A percentile compares a stretch with the other conserved stretches of the same genome.
phyloP scores from a whole-genome alignment of 805 yeast species.

The Starmerella roubikii region DNA sequence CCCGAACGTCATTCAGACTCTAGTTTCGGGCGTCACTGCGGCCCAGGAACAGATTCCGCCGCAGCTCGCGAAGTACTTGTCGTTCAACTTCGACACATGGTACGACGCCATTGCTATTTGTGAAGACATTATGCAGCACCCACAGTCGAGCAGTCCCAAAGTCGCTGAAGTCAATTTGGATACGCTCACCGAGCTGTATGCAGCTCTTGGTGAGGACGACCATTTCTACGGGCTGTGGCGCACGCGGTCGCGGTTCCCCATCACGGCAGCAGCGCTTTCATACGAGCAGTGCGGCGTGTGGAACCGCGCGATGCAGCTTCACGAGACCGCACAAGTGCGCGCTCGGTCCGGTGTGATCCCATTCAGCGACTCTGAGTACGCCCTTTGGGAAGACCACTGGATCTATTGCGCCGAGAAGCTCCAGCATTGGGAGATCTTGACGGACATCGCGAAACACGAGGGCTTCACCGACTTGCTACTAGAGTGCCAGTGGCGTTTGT shows the following conservation, averaged over 20 bases:
- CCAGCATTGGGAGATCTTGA: conserved; percentile 95
- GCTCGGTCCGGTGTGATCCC: conserved; percentile 93
- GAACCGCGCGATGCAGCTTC: conserved; percentile 85
- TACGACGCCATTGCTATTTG: conserved; percentile 72
- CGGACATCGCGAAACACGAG: conserved; percentile 94
- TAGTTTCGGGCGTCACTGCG: conserved; percentile 61
- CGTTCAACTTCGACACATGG: conserved; percentile 82
- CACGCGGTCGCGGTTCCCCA: conserved; percentile 84
- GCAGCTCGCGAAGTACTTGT: conserved; percentile 77
- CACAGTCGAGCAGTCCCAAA: conserved; percentile 52
- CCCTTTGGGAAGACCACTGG: conserved; percentile 99
- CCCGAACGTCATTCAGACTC: conserved; percentile 74
- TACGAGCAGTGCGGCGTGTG: conserved; percentile 91
- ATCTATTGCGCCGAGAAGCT: conserved; percentile 89
- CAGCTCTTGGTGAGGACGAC: conserved; percentile 82
- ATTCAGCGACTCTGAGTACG: conserved; percentile 86
- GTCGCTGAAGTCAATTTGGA: conserved; percentile 78
- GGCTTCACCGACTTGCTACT: conserved; percentile 86
- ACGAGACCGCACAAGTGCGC: conserved; percentile 92
- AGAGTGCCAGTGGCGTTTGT: conserved; percentile 99
- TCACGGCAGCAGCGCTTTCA: conserved; percentile 83
- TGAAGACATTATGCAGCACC: conserved; percentile 51
- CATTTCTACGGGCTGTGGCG: conserved; percentile 98
- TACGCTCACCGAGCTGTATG: conserved; percentile 79
- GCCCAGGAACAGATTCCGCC: conserved; percentile 77